Evolutionary conservation across 164 flowering plant genomes (phyloP), one percentile per base, ranked within the genome.

Genomic region (Taxillus chinensis): DNA sequence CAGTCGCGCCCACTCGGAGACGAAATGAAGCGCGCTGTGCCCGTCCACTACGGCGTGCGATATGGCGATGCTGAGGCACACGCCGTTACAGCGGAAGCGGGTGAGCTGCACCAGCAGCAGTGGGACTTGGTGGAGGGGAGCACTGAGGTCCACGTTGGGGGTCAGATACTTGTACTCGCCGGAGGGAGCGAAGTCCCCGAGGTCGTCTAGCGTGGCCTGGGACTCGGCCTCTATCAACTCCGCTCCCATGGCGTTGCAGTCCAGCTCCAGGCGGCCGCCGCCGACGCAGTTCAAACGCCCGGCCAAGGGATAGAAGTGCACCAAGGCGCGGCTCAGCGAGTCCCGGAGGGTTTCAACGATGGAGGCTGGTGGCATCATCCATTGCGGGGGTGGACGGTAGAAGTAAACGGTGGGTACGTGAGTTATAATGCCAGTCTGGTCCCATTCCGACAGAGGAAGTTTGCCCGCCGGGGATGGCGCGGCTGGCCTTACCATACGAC

Each of bases 1-100:
- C 11, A 82, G 56, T 51, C 78, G 70, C 0, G 86, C 74, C 90
- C 90, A 83, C 59, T 77, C 76, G 1, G 63, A 54, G 2, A 78
- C 39, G 65, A 85, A 81, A 55, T 75, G 79, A 8, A 80, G 57
- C 0, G 79, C 75, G 9, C 79, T 67, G 8, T 48, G 68, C 1
- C 87, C 86, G 38, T 85, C 87, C 2, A 17, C 78, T 0, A 81
- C 69, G 0, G 64, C 71, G 39, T 85, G 90, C 4, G 81, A 76
- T 9, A 78, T 48, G 0, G 58, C 60, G 1, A 69, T 2, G 39
- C 82, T 61, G 3, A 83, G 56, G 54, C 74, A 43, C 39, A 77
- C 16, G 1, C 82, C 84, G n/a, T 85, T 85, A 61, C 86, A 82
- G 2, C 59, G 45, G 64, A 82, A 82, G 48, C 3, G 67, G 0